Evolutionary conservation across 2,329 filamentous ascomycete species (phyloP).

Genomic region (Scedosporium apiospermum): DNA sequence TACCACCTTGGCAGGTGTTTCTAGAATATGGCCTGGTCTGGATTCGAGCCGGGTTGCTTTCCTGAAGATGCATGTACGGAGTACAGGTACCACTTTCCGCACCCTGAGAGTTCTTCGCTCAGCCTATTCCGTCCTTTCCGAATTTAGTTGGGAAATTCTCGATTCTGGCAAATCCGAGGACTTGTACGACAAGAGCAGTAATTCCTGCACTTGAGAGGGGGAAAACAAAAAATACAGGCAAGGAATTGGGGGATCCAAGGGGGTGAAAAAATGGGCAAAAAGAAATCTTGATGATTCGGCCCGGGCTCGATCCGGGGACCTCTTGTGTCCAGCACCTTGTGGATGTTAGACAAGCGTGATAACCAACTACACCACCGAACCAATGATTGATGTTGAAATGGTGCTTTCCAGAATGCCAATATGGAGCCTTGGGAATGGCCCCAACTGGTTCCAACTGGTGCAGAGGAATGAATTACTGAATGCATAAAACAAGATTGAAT

Average conservation of each 20-base stretch:
- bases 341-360: constrained; percentile 2
- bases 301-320: constrained; percentile 1
- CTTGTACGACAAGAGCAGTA: too few species aligned
- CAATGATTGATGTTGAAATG: constrained; percentile 3
- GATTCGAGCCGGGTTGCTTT: too few species aligned
- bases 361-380: constrained; percentile 2
- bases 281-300: background rate
- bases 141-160: too few species aligned
- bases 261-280: background rate
- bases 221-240: background rate
- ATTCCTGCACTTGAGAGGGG: too few species aligned
- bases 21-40: too few species aligned
- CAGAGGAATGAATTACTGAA: too few species aligned
- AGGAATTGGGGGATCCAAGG: background rate
- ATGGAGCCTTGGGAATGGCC: background rate
- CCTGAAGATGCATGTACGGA: too few species aligned
- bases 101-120: too few species aligned
- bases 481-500: background rate
- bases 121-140: too few species aligned
- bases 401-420: constrained; percentile 9
- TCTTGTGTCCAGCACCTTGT: constrained; percentile 4
- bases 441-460: background rate
- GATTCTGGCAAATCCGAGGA: too few species aligned
- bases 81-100: too few species aligned
- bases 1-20: too few species aligned